Evolutionary conservation across 768 basidiomycete genomes (phyloP).

Genomic region (Hygrophoropsis aurantiaca): DNA sequence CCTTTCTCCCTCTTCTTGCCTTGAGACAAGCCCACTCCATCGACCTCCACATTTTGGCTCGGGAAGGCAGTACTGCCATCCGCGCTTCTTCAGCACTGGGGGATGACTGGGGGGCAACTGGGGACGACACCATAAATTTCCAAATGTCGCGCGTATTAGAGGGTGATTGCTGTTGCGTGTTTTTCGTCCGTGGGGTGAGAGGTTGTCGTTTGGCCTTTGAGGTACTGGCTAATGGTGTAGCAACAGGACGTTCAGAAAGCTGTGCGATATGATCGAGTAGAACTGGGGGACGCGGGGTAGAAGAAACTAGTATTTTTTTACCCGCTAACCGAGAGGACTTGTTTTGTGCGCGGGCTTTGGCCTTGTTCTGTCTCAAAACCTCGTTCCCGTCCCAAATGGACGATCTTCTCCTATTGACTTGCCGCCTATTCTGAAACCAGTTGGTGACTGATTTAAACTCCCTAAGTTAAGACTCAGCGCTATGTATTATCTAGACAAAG

Average conservation of each 20-base stretch:
- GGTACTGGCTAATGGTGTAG: constrained; percentile 7
- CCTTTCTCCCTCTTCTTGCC: constrained; percentile 30
- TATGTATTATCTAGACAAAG: not conserved
- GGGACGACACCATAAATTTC: constrained; percentile 30
- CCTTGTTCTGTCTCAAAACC: not conserved
- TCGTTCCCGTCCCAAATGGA: constrained; percentile 22
- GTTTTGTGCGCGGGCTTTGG: constrained; percentile 3
- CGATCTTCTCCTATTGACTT: constrained; percentile 37
- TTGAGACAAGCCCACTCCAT: constrained; percentile 76
- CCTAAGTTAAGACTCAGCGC: constrained; percentile 35
- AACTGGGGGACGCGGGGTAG: constrained; percentile 22
- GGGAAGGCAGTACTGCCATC: constrained; percentile 23
- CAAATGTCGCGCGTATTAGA: constrained; percentile 18
- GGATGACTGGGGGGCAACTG: constrained; percentile 14
- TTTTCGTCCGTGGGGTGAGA: constrained; percentile 27
- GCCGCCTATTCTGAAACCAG: constrained; percentile 84
- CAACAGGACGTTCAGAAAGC: constrained; percentile 28
- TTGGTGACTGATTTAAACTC: constrained; percentile 70
- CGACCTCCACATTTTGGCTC: constrained; percentile 47
- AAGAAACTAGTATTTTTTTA: constrained; percentile 7
- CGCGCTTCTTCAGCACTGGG: constrained; percentile 24
- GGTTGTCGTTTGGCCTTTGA: constrained; percentile 10
- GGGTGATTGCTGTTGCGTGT: not conserved
- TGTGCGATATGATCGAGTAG: constrained; percentile 31
- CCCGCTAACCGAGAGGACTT: constrained; percentile 8